phyloP scores from a whole-genome alignment of 2,329 filamentous ascomycete species.

The Scedosporium boydii region DNA sequence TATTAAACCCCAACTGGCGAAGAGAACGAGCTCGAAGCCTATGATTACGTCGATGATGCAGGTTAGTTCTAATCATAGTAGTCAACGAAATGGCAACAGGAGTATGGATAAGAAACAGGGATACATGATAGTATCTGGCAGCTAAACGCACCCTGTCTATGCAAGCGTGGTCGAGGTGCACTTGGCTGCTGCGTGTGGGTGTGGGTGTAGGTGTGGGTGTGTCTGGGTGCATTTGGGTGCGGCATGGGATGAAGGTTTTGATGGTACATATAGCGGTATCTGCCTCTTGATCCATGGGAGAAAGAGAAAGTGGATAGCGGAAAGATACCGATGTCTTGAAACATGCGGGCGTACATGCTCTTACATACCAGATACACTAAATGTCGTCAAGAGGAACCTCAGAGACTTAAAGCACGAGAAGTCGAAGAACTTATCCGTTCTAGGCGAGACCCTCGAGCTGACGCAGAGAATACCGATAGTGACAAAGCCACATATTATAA shows the following conservation, averaged over 20 bases:
- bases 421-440: conserved; percentile 8
- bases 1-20: conserved; percentile 20
- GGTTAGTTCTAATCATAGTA: neutral
- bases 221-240: neutral
- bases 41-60: neutral
- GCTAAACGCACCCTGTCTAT: neutral
- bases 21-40: conserved; percentile 22
- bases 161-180: neutral
- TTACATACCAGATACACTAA: conserved; percentile 17
- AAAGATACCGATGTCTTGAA: neutral
- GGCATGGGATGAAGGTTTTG: neutral
- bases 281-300: neutral
- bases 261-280: neutral
- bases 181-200: neutral
- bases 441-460: conserved; percentile 48
- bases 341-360: neutral
- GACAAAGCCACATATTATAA: conserved; percentile 36
- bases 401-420: conserved; percentile 11
- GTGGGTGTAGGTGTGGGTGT: neutral
- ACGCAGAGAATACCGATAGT: conserved; percentile 58
- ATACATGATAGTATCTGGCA: neutral
- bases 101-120: neutral
- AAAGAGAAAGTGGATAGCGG: neutral
- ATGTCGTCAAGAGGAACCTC: conserved; percentile 17
- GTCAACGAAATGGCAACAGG: neutral